Percentiles rank a stretch among this genome's conserved stretches.
Conservation (phyloP, 768 basidiomycete species). For the Roridomyces roridus region DNA sequence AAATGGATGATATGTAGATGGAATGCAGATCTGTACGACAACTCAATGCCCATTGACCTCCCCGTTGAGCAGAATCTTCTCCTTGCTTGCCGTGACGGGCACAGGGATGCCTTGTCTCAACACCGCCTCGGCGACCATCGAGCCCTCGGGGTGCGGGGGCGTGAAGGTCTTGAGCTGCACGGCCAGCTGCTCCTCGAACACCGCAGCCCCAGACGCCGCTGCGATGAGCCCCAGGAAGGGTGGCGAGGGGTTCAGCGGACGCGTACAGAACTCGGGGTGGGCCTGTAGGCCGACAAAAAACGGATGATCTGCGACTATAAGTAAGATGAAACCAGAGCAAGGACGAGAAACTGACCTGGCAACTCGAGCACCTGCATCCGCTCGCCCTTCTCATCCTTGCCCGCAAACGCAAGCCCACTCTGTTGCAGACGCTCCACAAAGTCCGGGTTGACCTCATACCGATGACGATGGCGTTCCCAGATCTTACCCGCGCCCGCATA, state of each 20-base stretch:
- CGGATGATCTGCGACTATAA: constrained; percentile 74
- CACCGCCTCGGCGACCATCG: constrained; percentile 75
- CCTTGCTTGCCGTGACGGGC: constrained; percentile 13
- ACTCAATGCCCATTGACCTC: background rate
- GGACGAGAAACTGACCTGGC: constrained; percentile 55
- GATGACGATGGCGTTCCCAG: constrained; percentile 97
- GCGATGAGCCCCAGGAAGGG: constrained; percentile 96
- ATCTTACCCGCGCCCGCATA: constrained; percentile 84
- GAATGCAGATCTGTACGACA: too few species aligned
- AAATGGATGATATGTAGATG: background rate
- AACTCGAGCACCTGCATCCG: constrained; percentile 97
- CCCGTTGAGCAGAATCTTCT: constrained; percentile 16
- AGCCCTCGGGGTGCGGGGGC: constrained; percentile 77
- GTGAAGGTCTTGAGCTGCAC: constrained; percentile 65
- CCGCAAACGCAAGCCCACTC: constrained; percentile 71
- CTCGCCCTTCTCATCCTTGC: constrained; percentile 95
- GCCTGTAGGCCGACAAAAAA: constrained; percentile 95
- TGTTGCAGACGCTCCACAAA: constrained; percentile 75
- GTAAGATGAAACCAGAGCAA: background rate
- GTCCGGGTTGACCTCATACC: constrained; percentile 93
- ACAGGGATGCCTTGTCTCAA: constrained; percentile 35
- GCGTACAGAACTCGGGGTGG: constrained; percentile 98
- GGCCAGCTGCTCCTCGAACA: constrained; percentile 75
- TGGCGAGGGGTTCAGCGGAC: constrained; percentile 96
- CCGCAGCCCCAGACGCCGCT: constrained; percentile 60